phyloP scores from a whole-genome alignment of 176 grass and related monocot genomes.

The Themeda triandra region DNA sequence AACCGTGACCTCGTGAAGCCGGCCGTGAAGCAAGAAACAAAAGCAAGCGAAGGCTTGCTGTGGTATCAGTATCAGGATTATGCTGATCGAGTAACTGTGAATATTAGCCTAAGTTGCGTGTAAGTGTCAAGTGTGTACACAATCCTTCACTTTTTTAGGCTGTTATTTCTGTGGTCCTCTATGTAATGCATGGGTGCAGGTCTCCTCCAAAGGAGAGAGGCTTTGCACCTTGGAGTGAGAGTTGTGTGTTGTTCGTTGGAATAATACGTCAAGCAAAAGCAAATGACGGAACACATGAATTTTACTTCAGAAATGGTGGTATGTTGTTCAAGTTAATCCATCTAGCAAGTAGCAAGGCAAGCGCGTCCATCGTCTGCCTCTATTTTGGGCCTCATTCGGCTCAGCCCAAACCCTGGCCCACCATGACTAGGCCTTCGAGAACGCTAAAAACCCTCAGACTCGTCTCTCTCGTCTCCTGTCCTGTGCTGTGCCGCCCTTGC shows the following conservation, averaged over 20 bases:
- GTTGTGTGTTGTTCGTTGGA: slow-evolving; percentile 3
- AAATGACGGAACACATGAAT: not conserved
- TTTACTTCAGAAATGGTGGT: not conserved
- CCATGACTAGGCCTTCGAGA: not conserved
- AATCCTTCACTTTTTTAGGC: not conserved
- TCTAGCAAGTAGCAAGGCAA: too few relatives aligned
- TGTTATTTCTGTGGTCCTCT: not conserved
- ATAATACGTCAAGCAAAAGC: not conserved
- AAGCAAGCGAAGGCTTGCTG: slow-evolving; percentile 24
- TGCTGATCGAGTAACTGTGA: slow-evolving; percentile 18
- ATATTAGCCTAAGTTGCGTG: slow-evolving; percentile 40
- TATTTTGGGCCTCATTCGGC: not conserved
- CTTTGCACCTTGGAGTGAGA: slow-evolving; percentile 15
- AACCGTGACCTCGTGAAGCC: not conserved
- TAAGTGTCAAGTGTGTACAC: slow-evolving; percentile 7
- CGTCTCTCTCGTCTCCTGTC: too few relatives aligned
- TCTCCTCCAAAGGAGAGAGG: slow-evolving; percentile 27
- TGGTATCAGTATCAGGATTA: not conserved
- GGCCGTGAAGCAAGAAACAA: not conserved
- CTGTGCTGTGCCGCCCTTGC: too few relatives aligned
- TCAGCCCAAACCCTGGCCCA: not conserved
- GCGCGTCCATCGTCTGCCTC: too few relatives aligned
- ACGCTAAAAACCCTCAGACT: not conserved
- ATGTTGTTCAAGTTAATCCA: too few relatives aligned
- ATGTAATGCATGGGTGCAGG: slow-evolving; percentile 3